Percentiles rank a stretch among this genome's conserved stretches.
These are phyloP conservation scores for Flaveria floridana DNA, from an alignment of 140 eudicot genomes.

Conservation along the genomic window DNA sequence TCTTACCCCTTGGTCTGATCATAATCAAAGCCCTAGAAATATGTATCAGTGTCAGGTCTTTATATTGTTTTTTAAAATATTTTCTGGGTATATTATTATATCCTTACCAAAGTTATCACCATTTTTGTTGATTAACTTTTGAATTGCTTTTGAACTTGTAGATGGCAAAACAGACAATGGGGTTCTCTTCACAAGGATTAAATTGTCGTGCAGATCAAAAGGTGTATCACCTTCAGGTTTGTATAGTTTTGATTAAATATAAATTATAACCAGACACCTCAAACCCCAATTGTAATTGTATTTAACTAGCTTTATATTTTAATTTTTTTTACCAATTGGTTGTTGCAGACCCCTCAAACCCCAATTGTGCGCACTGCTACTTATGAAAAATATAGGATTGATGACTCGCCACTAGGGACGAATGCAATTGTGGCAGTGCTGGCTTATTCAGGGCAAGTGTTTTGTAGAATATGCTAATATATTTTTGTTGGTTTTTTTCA, in stretches of 20 bases:
- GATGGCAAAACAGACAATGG: conserved; percentile 99
- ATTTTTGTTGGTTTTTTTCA: neutral
- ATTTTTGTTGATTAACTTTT: neutral
- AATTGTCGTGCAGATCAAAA: conserved; percentile 93
- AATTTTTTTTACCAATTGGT: conserved; percentile 11
- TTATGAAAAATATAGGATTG: conserved; percentile 73
- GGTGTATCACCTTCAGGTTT: conserved; percentile 93
- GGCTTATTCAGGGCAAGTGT: conserved; percentile 83
- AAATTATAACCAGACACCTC: neutral
- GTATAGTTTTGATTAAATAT: conserved; percentile 6
- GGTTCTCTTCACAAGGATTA: conserved; percentile 79
- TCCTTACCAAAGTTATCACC: conserved; percentile 1
- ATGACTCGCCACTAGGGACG: conserved; percentile 88
- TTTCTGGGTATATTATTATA: neutral
- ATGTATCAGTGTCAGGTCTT: conserved; percentile 98
- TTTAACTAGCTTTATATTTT: neutral
- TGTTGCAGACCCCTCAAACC: conserved; percentile 87
- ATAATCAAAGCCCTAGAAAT: conserved; percentile 97
- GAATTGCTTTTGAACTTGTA: conserved; percentile 24
- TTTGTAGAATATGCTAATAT: neutral
- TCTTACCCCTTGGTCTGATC: conserved; percentile 98
- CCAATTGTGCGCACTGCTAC: conserved; percentile 87
- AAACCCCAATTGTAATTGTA: neutral
- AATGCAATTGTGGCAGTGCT: conserved; percentile 98
- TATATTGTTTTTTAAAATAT: neutral